Percentiles rank a stretch among this genome's conserved stretches.
These are phyloP conservation scores for Solanum ossicruentum DNA, from an alignment of 257 asterid genomes.

Conservation along the genomic window DNA sequence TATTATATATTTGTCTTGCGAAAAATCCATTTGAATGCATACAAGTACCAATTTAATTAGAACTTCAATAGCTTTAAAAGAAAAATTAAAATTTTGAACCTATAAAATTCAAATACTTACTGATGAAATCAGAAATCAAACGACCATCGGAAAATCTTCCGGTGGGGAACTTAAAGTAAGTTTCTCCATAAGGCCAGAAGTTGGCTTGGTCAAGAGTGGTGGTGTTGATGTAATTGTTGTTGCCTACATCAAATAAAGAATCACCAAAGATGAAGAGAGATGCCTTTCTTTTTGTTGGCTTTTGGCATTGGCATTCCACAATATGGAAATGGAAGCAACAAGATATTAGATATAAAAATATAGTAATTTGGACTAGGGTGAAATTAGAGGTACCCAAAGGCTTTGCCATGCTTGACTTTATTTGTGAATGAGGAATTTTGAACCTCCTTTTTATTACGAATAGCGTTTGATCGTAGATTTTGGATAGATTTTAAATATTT, in stretches of 20 bases:
- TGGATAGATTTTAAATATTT: background rate
- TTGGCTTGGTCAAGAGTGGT: slow-evolving; percentile 49
- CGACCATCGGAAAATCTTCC: slow-evolving; percentile 82
- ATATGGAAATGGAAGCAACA: background rate
- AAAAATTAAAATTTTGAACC: rapidly evolving
- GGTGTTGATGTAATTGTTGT: slow-evolving; percentile 72
- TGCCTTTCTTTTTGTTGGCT: background rate
- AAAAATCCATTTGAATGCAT: background rate
- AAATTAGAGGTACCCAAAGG: background rate
- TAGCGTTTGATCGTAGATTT: background rate
- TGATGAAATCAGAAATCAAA: slow-evolving; percentile 49
- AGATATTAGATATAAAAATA: background rate
- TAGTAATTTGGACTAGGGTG: background rate
- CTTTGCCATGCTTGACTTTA: background rate
- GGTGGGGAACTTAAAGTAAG: slow-evolving; percentile 43
- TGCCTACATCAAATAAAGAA: slow-evolving; percentile 57
- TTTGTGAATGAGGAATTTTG: background rate
- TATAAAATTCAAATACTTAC: slow-evolving; percentile 6
- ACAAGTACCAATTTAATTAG: background rate
- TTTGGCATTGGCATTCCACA: background rate
- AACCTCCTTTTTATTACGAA: background rate
- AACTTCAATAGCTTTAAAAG: background rate
- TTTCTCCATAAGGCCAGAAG: slow-evolving; percentile 54
- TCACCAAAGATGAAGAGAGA: slow-evolving; percentile 50
- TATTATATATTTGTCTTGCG: background rate